Base-by-base conservation (phyloP, 208 protist species). In the Trichomonas gallinae region DNA sequence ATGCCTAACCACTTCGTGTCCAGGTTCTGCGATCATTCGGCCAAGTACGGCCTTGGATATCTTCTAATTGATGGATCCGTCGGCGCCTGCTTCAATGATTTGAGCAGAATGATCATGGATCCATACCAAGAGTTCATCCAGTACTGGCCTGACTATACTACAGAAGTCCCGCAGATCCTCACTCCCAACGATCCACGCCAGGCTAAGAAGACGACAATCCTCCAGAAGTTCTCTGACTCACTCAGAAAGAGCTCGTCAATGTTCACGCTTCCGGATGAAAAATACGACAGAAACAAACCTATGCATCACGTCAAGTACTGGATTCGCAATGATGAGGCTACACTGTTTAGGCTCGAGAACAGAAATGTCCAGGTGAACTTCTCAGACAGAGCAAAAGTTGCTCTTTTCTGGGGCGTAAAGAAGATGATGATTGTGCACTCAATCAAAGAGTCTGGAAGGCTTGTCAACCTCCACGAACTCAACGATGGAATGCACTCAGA, bases 41-140 rank as follows among this genome's bases (percentile, higher is more conserved):
- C 97, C 89, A 99, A 99, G 98, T 99, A 99, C 97, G 99, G 99
- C 44, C 96, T 99, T 34, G 98, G 98, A 51, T 99, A 99, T 98
- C 83, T 98, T 51, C 98, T 99, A 38, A 98, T 97, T 97, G 98
- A 98, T 97, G 98, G 98, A 23, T 97, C 98, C 48, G 98, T 98
- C 96, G 99, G 99, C 31, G 99, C 98, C n/a, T 98, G 98, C 97
- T 99, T 99, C 97, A 99, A 99, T 97, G 99, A 99, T 98, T 97
- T 97, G 34, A 99, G 98, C 13, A 99, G 99, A 97, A 99, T 99
- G 72, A 97, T 99, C 44, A 98, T 98, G 97, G 97, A 98, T 97
- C 96, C 97, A n/a, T 96, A 97, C 81, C 13, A 93, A 38, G n/a
- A 48, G 38, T 93, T 93, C 15, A 51, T 93, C 31, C 87, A 93